Base-by-base conservation (phyloP, 305 asterid genomes). In the Fraxinus floribunda region DNA sequence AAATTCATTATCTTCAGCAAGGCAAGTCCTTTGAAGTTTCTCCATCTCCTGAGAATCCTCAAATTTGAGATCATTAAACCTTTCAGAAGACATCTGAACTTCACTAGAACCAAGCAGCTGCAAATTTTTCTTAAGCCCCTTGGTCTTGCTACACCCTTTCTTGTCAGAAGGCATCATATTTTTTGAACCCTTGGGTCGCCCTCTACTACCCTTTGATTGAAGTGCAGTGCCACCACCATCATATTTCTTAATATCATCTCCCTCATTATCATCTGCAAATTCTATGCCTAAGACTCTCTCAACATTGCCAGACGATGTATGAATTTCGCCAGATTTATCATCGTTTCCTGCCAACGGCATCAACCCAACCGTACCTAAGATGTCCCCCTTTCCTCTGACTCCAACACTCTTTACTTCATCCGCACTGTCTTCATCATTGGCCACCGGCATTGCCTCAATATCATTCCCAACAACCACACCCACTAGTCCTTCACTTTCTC, bases 401-500 rank as follows among this genome's bases (percentile, higher is more conserved):
- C 20, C 39, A 44, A 22, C 81, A 44, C 38, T 1, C 6, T 13
- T 55, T 8, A 9, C 68, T 24, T 20, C 29, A 39, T 30, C 32
- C 82, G 46, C 71, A 34, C 60, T 20, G 52, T 26, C 83, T 81
- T 30, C 76, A 35, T 70, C 52, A 52, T 75, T 55, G 26, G 66
- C 76, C 86, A 41, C 64, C 73, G 7, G 78, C 82, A 55, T 81
- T 55, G 78, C 79, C 36, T 39, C 64, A 32, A 26, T 24, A 55
- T 55, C 86, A 44, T 20, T 3, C 6, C 73, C 85, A 29, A 30
- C 44, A 72, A 39, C 79, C 13, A 60, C 20, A 30, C 44, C 80
- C 52, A 15, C 32, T 75, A 75, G 46, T 35, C 80, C 71, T 5
- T 26, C 71, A 78, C 79, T 78, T 44, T 24, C 81, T 18, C 62